Base-by-base conservation (phyloP, 345 rosid species). In the Lenwebbia sp. region DNA sequence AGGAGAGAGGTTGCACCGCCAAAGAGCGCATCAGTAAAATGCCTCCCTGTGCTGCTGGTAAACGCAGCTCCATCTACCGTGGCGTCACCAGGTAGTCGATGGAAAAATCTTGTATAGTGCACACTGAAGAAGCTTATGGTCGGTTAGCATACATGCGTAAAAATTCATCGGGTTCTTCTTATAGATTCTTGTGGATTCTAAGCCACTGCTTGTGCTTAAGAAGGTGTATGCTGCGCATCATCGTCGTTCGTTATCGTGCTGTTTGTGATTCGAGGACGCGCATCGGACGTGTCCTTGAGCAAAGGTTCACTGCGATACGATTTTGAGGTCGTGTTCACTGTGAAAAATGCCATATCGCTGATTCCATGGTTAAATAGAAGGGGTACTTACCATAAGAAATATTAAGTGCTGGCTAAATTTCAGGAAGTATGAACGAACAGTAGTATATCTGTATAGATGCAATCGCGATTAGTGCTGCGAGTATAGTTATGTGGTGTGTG, bases 11-110 rank as follows among this genome's bases (percentile, higher is more conserved):
- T 3, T 96, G 99, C 84, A 97, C 99, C 47, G 99, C 99, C 54
- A 97, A 97, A 89, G 99, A 97, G 89, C 98, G 99, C 83, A 97
- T 97, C 85, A 97, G 99, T 87, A 95, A 95, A 89, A 96, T 97
- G 99, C 98, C 98, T 78, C 99, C 99, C 76, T 94, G 98, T 23
- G 96, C 99, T 1, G 99, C 99, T 60, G 99, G 99, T 21, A 97
- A 97, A 93, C 96, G 99, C 88, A 97, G 99, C 87, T 97, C 99
- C 82, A 97, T 97, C 86, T 97, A 97, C 91, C 98, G 99, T 7
- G 99, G 99, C 65, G 99, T 97, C 89, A 97, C 99, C 89, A 96
- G 99, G 99, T 96, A 83, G 74, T 82, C 57, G 15, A 6, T 14
- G 1, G 0, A 65, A 6, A 54, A 7, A 7, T 7, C 23, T 10